These are phyloP conservation scores for Eremothecium gossypii DNA, from an alignment of 1,139 yeast species.

Conservation along the genomic window DNA sequence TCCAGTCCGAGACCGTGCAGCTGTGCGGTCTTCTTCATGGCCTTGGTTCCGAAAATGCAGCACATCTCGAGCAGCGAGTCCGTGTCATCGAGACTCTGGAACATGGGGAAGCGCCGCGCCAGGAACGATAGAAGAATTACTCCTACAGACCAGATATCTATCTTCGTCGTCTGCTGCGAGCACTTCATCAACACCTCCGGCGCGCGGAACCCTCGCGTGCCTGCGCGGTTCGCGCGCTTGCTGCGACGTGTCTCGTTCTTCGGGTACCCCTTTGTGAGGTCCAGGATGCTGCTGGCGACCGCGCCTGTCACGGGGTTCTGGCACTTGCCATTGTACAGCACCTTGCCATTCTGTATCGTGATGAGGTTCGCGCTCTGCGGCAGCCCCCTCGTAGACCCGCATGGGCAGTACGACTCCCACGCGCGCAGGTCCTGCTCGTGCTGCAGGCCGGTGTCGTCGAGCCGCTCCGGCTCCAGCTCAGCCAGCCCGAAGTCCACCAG, in stretches of 20 bases:
- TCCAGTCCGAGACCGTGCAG: slow-evolving; percentile 88
- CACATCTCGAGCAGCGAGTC: slow-evolving; percentile 86
- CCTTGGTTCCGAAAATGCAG: slow-evolving; percentile 70
- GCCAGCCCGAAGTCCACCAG: slow-evolving; percentile 91
- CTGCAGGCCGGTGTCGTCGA: slow-evolving; percentile 12
- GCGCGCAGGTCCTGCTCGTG: slow-evolving; percentile 26
- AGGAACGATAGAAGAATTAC: slow-evolving; percentile 69
- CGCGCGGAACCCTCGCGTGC: slow-evolving; percentile 93
- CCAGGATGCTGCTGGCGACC: slow-evolving; percentile 13
- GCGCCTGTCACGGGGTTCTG: slow-evolving; percentile 18
- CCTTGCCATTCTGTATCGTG: slow-evolving; percentile 28
- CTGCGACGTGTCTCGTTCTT: slow-evolving; percentile 80
- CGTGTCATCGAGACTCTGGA: slow-evolving; percentile 82
- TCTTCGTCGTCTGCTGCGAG: slow-evolving; percentile 68
- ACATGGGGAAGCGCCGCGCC: slow-evolving; percentile 71
- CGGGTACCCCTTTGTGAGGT: slow-evolving; percentile 55
- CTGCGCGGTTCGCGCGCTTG: slow-evolving; percentile 93
- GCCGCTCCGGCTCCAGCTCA: slow-evolving; percentile 35
- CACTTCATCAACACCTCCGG: slow-evolving; percentile 90
- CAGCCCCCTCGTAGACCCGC: slow-evolving; percentile 15
- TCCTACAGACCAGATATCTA: slow-evolving; percentile 92
- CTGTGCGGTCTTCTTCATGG: slow-evolving; percentile 66
- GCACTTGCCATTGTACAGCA: slow-evolving; percentile 13
- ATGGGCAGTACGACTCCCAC: slow-evolving; percentile 29
- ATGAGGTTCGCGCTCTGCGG: slow-evolving; percentile 10